phyloP scores from a whole-genome alignment of 2,329 filamentous ascomycete species.

The Colletotrichum camelliae region DNA sequence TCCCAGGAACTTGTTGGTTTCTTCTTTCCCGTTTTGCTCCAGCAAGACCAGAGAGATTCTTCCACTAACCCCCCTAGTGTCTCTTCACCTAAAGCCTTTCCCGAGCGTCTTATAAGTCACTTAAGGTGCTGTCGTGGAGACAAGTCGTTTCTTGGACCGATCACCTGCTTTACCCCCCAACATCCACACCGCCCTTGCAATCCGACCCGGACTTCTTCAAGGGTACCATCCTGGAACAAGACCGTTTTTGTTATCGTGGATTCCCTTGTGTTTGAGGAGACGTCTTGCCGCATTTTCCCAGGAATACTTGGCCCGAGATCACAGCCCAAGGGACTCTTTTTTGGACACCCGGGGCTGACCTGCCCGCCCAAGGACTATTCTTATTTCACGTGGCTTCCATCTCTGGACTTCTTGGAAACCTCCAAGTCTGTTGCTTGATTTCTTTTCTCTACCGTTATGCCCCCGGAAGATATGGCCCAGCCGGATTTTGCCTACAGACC shows the following conservation, averaged over 20 bases:
- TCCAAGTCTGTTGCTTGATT: constrained; percentile 19
- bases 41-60: constrained; percentile 21
- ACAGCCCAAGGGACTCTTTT: constrained; percentile 19
- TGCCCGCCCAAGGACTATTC: constrained; percentile 21
- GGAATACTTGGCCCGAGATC: constrained; percentile 22
- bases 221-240: constrained; percentile 23
- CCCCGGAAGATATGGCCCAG: constrained; percentile 49
- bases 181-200: constrained; percentile 24
- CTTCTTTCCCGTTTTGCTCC: constrained; percentile 24
- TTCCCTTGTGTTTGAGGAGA: constrained; percentile 24
- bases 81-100: constrained; percentile 10
- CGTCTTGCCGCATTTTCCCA: constrained; percentile 20
- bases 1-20: constrained; percentile 21
- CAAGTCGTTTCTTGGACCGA: constrained; percentile 24
- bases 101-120: constrained; percentile 18
- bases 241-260: constrained; percentile 23
- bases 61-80: constrained; percentile 23
- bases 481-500: constrained; percentile 54
- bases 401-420: constrained; percentile 11
- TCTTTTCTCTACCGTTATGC: constrained; percentile 33
- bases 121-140: constrained; percentile 24
- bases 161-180: constrained; percentile 21
- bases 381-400: constrained; percentile 24
- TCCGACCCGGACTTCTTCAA: constrained; percentile 18
- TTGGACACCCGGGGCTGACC: constrained; percentile 21